Percentiles rank a stretch among this genome's conserved stretches.
Conservation (phyloP, 768 basidiomycete genomes). For the Termitomyces sp. region DNA sequence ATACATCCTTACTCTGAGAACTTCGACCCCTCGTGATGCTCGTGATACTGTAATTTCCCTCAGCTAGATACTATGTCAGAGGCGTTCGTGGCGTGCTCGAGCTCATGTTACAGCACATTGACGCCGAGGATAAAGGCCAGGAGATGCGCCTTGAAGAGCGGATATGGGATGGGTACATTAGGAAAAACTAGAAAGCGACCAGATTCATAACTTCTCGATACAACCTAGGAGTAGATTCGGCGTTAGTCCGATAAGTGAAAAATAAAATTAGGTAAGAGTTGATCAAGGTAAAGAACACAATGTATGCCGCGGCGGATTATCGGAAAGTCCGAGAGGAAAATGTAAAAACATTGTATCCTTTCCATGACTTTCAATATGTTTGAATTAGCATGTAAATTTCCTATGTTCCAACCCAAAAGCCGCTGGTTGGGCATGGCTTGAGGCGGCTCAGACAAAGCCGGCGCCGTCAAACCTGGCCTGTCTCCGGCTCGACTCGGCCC, state of each 20-base stretch:
- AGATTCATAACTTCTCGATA: background rate
- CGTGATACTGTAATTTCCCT: too few species aligned
- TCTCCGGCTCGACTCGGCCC: too few species aligned
- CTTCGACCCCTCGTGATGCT: background rate
- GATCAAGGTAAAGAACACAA: background rate
- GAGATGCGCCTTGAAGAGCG: background rate
- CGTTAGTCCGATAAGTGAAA: background rate
- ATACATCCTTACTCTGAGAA: too few species aligned
- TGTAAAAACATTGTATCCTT: too few species aligned
- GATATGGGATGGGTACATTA: background rate
- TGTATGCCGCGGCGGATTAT: background rate
- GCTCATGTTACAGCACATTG: background rate
- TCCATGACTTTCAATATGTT: too few species aligned
- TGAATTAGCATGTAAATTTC: too few species aligned
- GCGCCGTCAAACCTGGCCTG: too few species aligned
- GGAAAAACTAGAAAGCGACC: background rate
- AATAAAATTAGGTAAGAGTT: background rate
- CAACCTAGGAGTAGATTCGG: background rate
- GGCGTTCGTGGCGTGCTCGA: too few species aligned
- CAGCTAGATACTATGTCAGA: too few species aligned
- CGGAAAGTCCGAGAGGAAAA: background rate
- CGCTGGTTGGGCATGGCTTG: too few species aligned
- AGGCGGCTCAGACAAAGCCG: too few species aligned
- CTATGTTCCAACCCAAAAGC: too few species aligned
- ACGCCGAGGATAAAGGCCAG: background rate